Evolutionary conservation across 345 rosid species (phyloP), one percentile per base, ranked within the genome.

Genomic region (Ricinus communis): DNA sequence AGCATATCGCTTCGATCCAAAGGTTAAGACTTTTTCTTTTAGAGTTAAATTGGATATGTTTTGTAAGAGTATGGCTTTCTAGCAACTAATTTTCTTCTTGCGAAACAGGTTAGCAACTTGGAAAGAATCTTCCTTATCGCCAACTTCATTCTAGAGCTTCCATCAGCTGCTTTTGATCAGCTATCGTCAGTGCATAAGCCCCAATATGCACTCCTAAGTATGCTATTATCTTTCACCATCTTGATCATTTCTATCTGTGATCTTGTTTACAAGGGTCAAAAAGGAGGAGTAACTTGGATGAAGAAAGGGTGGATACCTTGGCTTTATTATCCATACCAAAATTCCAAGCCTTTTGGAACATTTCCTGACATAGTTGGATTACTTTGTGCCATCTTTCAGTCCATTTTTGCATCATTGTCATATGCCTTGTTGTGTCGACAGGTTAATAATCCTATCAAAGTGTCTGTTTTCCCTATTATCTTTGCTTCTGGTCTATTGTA

Each of bases 81-180:
- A 33, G 2, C 38, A 33, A 33, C 38, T 33, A 33, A 33, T 33
- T 33, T 33, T 33, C 38, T 5, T 57, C 36, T 61, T 43, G n/a
- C 10, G 11, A 10, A 61, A 38, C 46, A 62, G 65, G 47, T 27
- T 52, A 31, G 12, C 7, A 43, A 53, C 58, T n/a, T 58, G 5
- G 80, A 71, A 22, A 43, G 31, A 41, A 28, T 53, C n/a, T 24
- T 71, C n/a, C 41, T 62, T 8, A 22, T 27, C 4, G 13, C 31
- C 50, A 77, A 67, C 43, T 15, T 77, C 55, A 38, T 72, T 27
- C 50, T 63, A 3, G 70, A 72, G 40, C 60, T 67, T 62, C 65
- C 57, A 22, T 33, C 76, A 19, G 61, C 53, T 16, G 64, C 53
- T 36, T 60, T 77, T 12, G 69, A 68, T 43, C 69, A 72, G 43